Percentiles rank a stretch among this genome's conserved stretches.
These are phyloP conservation scores for Plasmodium vivax DNA, from an alignment of 169 alveolate species.

Conservation along the genomic window DNA sequence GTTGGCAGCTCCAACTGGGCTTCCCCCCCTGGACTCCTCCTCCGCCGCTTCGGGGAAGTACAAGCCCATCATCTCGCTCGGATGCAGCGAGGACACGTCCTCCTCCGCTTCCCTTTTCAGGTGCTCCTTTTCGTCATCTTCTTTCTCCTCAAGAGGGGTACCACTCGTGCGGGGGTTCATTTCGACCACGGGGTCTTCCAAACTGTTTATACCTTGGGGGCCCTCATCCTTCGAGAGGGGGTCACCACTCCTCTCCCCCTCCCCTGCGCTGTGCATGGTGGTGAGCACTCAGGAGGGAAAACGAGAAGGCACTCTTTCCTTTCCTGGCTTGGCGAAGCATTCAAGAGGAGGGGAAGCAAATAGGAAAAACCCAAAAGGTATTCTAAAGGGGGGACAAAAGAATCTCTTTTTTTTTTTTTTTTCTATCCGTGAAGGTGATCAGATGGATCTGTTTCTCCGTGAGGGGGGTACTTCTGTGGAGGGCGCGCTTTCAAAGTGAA, in stretches of 20 bases:
- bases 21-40: neutral
- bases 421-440: neutral
- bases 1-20: neutral
- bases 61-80: neutral
- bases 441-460: neutral
- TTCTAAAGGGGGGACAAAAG: neutral
- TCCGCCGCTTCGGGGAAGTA: neutral
- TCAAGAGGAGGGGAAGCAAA: neutral
- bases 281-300: neutral
- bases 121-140: neutral
- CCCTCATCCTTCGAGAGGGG: neutral
- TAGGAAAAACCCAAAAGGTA: neutral
- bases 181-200: constrained; percentile 1
- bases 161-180: neutral
- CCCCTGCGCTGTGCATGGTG: constrained; percentile 5
- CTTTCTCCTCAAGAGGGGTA: constrained; percentile 2
- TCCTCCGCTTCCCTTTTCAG: constrained; percentile 14
- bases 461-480: neutral
- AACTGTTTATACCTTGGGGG: neutral
- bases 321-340: neutral
- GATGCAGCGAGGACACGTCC: neutral
- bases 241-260: neutral
- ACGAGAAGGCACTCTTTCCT: neutral
- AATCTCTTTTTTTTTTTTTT: no score
- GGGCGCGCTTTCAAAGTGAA: neutral